Percentiles rank a stretch among this genome's conserved stretches.
These are phyloP conservation scores for Ascomycota sp. DNA, from an alignment of 2,329 filamentous ascomycete genomes.

Conservation along the genomic window DNA sequence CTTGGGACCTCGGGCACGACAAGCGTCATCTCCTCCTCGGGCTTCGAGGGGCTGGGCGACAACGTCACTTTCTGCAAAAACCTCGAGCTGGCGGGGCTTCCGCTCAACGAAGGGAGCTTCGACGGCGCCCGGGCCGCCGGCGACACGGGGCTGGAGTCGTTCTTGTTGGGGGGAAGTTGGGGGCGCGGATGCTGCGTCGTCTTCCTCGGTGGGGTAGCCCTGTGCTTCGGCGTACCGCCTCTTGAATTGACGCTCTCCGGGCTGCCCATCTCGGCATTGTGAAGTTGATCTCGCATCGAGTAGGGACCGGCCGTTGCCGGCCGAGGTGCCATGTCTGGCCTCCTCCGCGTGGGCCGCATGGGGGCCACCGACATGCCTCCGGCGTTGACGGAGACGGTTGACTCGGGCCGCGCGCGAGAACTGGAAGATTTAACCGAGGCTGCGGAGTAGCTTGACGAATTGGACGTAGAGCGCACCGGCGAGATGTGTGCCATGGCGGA, in stretches of 20 bases:
- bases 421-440: slow-evolving; percentile 14
- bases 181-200: slow-evolving; percentile 23
- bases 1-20: slow-evolving; percentile 26
- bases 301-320: slow-evolving; percentile 47
- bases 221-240: slow-evolving; percentile 30
- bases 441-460: slow-evolving; percentile 11
- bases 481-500: slow-evolving; percentile 45
- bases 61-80: slow-evolving; percentile 11
- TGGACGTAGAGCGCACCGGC: slow-evolving; percentile 22
- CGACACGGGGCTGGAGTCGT: slow-evolving; percentile 28
- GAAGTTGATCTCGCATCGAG: slow-evolving; percentile 32
- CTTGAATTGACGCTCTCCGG: slow-evolving; percentile 22
- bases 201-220: slow-evolving; percentile 30
- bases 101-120: slow-evolving; percentile 19
- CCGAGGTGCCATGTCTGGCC: slow-evolving; percentile 35
- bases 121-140: slow-evolving; percentile 15
- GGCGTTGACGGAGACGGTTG: slow-evolving; percentile 23
- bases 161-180: slow-evolving; percentile 26
- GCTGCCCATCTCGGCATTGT: slow-evolving; percentile 16
- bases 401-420: slow-evolving; percentile 20
- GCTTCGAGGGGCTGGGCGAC: slow-evolving; percentile 21
- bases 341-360: slow-evolving; percentile 36
- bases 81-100: slow-evolving; percentile 20
- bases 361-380: slow-evolving; percentile 43
- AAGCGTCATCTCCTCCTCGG: slow-evolving; percentile 33